Evolutionary conservation across 441 rosid genomes (phyloP), one percentile per base, ranked within the genome.

Genomic region (Populus hybrid): DNA sequence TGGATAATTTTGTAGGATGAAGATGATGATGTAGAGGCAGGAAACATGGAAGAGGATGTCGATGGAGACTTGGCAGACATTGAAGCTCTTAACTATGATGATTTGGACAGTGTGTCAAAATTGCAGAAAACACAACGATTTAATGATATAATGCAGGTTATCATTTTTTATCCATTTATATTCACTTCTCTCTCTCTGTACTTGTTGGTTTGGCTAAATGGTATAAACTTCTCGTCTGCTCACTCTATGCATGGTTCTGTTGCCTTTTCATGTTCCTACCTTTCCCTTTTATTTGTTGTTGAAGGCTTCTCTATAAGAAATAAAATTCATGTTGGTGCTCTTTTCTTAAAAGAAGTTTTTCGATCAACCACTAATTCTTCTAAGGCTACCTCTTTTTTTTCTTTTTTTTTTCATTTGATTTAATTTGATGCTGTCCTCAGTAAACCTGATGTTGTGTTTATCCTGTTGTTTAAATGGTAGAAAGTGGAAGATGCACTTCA

Each of bases 401-500:
- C 1, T 9, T 2, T 64, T 7, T 7, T 5, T 3, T 9, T 2
- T 64, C 14, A 30, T 34, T 69, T 69, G 23, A 28, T 4, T 36
- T 14, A 5, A 23, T 63, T 24, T 16, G 28, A 3, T 59, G 21
- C 42, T 70, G 42, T 40, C 4, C 21, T 9, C 30, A 2, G 36
- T 64, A 35, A 16, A 35, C 73, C 32, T 71, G 70, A 42, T 71
- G 18, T 65, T 21, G 69, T 68, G 65, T 2, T 64, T 69, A 18
- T 16, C 6, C 3, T 74, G 5, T 34, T 68, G 21, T 76, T 61
- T 72, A 80, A 78, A 46, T 84, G 70, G 72, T 85, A 94, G 91
- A 95, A 91, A 91, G 99, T 93, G 46, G 94, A 91, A 81, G 91
- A 72, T 76, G 94, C 94, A 10, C 89, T 95, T 7, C 82, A 84